Percentiles rank a stretch among this genome's conserved stretches.
Conservation (phyloP, 2,329 filamentous ascomycete genomes). For the Sclerotinia sclerotiorum region DNA sequence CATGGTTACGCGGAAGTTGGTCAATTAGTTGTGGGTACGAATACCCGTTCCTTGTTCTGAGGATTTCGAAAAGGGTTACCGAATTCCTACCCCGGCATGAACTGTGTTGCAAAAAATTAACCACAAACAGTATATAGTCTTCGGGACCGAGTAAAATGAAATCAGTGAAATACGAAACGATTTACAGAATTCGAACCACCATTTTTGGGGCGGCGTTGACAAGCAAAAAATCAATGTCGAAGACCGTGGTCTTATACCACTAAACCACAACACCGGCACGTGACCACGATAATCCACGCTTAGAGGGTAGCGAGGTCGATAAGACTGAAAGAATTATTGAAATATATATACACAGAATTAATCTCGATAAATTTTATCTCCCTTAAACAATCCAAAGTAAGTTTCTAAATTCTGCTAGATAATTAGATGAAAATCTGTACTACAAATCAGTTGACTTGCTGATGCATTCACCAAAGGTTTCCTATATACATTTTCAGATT, state of each 20-base stretch:
- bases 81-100: too few species aligned
- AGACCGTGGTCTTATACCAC: slow-evolving; percentile 7
- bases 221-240: too few species aligned
- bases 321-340: accelerated
- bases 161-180: too few species aligned
- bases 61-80: too few species aligned
- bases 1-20: too few species aligned
- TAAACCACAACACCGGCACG: slow-evolving; percentile 5
- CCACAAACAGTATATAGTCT: too few species aligned
- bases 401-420: background rate
- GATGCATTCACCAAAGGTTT: background rate
- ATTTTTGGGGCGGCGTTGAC: too few species aligned
- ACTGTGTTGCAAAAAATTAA: too few species aligned
- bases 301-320: background rate
- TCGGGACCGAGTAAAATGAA: too few species aligned
- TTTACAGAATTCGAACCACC: too few species aligned
- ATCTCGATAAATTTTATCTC: accelerated
- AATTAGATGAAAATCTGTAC: background rate
- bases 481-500: background rate
- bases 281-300: accelerated
- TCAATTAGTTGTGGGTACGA: too few species aligned
- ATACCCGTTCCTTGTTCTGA: too few species aligned
- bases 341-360: background rate
- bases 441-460: background rate
- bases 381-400: background rate